A percentile compares a stretch with the other conserved stretches of the same genome.
These are phyloP conservation scores for Anethum foeniculum DNA, from an alignment of 140 eudicot genomes.

Conservation along the genomic window DNA sequence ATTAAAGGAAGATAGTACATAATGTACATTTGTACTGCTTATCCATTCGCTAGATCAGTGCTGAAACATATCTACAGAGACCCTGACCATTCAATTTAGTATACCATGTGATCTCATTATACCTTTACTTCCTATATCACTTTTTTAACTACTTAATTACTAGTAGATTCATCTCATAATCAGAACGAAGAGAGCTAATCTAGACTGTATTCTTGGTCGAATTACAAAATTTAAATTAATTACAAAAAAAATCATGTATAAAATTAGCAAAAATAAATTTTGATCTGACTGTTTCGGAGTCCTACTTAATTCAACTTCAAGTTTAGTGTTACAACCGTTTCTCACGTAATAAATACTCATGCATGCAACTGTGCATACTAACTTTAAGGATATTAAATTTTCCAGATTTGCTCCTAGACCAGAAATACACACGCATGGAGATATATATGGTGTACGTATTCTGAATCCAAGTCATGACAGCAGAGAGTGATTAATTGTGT, in stretches of 20 bases:
- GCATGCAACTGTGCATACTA: slow-evolving; percentile 2
- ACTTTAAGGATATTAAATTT: neutral
- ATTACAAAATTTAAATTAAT: too few relatives aligned
- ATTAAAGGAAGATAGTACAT: neutral
- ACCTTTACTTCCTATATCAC: neutral
- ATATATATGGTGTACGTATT: too few relatives aligned
- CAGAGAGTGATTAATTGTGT: neutral
- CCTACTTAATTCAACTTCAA: too few relatives aligned
- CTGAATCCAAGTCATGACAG: neutral
- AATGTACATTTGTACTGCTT: neutral
- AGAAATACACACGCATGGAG: neutral
- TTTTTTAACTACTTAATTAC: neutral
- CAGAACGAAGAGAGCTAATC: too few relatives aligned
- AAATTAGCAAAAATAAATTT: too few relatives aligned
- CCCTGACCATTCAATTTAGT: neutral
- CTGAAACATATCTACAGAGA: neutral
- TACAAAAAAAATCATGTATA: too few relatives aligned
- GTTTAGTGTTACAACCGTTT: neutral
- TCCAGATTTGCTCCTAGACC: neutral
- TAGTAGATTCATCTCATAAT: neutral
- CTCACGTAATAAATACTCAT: neutral
- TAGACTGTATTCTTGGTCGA: too few relatives aligned
- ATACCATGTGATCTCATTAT: slow-evolving; percentile 1
- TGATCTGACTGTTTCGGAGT: too few relatives aligned
- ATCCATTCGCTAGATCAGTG: neutral